Evolutionary conservation across 2,329 filamentous ascomycete genomes (phyloP).

Genomic region (Cercospora janseana): DNA sequence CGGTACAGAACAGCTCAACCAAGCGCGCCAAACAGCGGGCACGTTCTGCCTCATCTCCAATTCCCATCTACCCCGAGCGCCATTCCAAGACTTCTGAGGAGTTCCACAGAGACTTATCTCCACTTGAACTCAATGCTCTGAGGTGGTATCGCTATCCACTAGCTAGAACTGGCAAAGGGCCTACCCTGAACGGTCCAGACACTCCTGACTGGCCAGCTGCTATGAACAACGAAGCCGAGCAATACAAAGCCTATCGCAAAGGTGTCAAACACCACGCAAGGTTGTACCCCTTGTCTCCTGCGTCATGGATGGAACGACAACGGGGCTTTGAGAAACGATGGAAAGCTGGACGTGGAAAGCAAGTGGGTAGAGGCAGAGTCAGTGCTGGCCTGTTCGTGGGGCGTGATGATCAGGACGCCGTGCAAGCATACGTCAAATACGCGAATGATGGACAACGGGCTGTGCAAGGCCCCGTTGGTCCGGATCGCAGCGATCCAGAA

Average conservation of each 20-base stretch:
- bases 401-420: not conserved
- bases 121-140: not conserved
- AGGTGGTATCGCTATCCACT: constrained; percentile 4
- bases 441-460: not conserved
- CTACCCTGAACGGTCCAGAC: not conserved
- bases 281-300: not conserved
- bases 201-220: not conserved
- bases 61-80: not conserved
- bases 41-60: not conserved
- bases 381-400: not conserved
- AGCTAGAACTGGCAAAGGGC: not conserved
- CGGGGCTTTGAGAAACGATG: not conserved
- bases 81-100: constrained; percentile 1
- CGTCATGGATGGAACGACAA: not conserved
- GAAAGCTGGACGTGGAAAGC: not conserved
- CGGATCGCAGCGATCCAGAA: not conserved
- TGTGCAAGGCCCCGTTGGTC: too few species aligned
- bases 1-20: too few species aligned
- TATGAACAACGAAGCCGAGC: not conserved
- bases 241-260: not conserved
- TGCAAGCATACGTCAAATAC: not conserved
- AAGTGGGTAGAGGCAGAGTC: not conserved
- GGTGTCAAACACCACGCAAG: not conserved
- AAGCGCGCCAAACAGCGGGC: too few species aligned
- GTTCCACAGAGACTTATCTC: not conserved